phyloP scores from a whole-genome alignment of 2,329 filamentous ascomycete species.

The Aspergillus nomiae region DNA sequence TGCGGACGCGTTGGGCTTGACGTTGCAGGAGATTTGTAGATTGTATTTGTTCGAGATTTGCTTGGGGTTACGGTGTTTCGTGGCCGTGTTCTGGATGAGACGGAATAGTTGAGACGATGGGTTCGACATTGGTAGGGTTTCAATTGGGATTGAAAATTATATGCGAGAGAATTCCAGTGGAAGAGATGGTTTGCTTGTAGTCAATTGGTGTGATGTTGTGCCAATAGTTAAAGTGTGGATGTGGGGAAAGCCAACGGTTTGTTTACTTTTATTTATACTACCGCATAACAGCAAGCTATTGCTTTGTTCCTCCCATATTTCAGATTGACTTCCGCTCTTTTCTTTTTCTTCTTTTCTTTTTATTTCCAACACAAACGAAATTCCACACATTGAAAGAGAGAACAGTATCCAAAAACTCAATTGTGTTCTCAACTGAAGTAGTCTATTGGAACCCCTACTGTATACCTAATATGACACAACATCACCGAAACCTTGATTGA shows the following conservation, averaged over 20 bases:
- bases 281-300: no score
- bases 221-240: no score
- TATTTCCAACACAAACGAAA: no score
- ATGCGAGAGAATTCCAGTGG: neutral
- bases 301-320: no score
- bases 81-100: conserved; percentile 11
- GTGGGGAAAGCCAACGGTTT: no score
- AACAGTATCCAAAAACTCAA: no score
- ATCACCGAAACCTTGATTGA: neutral
- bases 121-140: conserved; percentile 1
- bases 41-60: conserved; percentile 28
- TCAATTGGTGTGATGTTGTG: neutral
- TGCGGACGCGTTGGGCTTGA: conserved; percentile 67
- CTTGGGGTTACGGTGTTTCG: conserved; percentile 10
- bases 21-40: conserved; percentile 65
- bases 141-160: neutral
- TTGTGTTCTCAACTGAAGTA: neutral
- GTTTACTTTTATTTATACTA: no score
- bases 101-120: conserved; percentile 15
- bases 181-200: neutral
- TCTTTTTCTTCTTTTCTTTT: no score
- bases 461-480: neutral
- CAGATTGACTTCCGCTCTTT: no score
- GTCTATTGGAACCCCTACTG: neutral
- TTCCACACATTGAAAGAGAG: no score